Base-by-base conservation (phyloP, 2,329 filamentous ascomycete species). In the Ophiosphaerella herpotricha region DNA sequence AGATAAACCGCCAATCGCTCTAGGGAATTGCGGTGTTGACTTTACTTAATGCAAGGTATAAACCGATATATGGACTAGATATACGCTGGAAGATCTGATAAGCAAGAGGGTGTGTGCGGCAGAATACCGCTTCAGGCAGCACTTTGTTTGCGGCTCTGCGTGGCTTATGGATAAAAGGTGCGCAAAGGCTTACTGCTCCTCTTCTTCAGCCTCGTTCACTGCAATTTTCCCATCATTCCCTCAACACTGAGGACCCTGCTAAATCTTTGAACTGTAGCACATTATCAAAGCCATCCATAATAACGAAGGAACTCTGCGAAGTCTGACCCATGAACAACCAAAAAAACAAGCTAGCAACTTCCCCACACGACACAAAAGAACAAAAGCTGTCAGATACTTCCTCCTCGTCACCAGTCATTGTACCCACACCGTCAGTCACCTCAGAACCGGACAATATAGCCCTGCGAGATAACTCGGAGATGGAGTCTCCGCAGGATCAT, bases 371-470 rank as follows among this genome's bases (percentile, higher is more conserved):
- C 33, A 37, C 56, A 13, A 40, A 51, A 46, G 46, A 16, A 33
- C 54, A 52, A 18, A 57, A 57, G 42, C 46, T 57, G n/a, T 64
- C 61, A 24, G 56, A 63, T 13, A 64, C 55, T 3, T 60, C 55
- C 3, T 50, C 40, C 11, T 68, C 64, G 5, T 64, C 64, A 7
- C 63, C 61, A 33, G 55, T 66, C 23, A 43, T 63, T 14, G 46
- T 68, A 18, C 43, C 63, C 9, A 67, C 66, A 9, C 64, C 64
- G 1, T 60, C 58, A n/a, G 52, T 61, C 4, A 55, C 45, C 11
- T 60, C 58, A 7, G 63, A 67, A 3, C 49, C 60, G 12, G 60
- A 60, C 35, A 52, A 50, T 6, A 41, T 61, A 23, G 50, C 47
- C 7, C 41, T 66, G 3, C 55, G 54, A 32, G 43, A 50, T n/a